phyloP scores from a whole-genome alignment of 1,284 basidiomycete species.

The Boletellus deceptivus region DNA sequence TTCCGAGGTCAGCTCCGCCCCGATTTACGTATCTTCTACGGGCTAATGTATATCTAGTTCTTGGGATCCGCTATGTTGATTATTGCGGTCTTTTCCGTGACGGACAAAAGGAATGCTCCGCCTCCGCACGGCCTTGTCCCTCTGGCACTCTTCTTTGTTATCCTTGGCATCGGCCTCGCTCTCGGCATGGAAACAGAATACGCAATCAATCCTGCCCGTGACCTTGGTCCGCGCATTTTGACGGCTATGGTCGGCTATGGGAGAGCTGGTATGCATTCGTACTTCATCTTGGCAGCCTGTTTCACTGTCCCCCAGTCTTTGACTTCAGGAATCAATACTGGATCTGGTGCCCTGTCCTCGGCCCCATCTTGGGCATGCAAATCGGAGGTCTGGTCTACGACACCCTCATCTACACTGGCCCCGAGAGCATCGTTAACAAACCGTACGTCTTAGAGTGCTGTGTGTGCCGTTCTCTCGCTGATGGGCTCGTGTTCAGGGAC shows the following conservation, averaged over 20 bases:
- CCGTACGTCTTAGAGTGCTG: conserved; percentile 37
- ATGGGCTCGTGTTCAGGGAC: conserved; percentile 12
- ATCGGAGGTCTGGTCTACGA: conserved; percentile 55
- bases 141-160: conserved; percentile 51
- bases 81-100: conserved; percentile 42
- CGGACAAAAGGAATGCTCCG: conserved; percentile 47
- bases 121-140: conserved; percentile 52
- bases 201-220: conserved; percentile 64
- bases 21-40: conserved; percentile 7
- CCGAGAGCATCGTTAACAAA: conserved; percentile 53
- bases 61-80: conserved; percentile 58
- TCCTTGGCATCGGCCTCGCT: conserved; percentile 52
- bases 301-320: conserved; percentile 36
- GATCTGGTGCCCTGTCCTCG: conserved; percentile 71
- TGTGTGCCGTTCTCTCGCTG: not conserved
- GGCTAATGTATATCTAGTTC: conserved; percentile 38
- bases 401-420: conserved; percentile 48
- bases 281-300: not conserved
- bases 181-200: conserved; percentile 64
- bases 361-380: conserved; percentile 55
- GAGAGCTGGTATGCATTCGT: conserved; percentile 33
- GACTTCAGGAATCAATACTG: conserved; percentile 64
- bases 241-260: conserved; percentile 64
- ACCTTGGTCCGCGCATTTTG: conserved; percentile 60
- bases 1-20: conserved; percentile 40